A percentile compares a stretch with the other conserved stretches of the same genome.
Conservation (phyloP, 1,284 basidiomycete species). For the Cryptococcus jaspeensis region DNA sequence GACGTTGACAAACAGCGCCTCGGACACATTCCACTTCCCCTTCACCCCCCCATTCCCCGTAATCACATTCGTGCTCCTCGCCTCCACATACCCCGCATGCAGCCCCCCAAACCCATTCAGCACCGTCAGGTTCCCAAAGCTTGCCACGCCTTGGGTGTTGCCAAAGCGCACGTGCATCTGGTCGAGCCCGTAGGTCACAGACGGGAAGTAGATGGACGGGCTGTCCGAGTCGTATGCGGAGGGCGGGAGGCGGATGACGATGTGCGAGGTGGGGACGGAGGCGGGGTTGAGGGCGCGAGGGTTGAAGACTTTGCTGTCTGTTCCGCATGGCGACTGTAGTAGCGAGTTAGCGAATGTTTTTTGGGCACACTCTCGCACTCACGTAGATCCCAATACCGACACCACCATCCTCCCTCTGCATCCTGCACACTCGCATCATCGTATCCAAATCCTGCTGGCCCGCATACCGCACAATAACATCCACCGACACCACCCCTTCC, state of each 20-base stretch:
- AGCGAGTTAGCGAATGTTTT: background rate
- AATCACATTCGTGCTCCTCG: constrained; percentile 28
- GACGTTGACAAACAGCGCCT: constrained; percentile 41
- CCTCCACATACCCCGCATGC: constrained; percentile 33
- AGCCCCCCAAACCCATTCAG: constrained; percentile 36
- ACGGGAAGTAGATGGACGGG: constrained; percentile 22
- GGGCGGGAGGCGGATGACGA: constrained; percentile 43
- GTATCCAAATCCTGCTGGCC: constrained; percentile 23
- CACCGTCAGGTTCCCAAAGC: constrained; percentile 34
- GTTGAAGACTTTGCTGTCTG: constrained; percentile 37
- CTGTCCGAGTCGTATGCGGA: constrained; percentile 12
- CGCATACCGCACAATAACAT: constrained; percentile 41
- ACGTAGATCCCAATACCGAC: constrained; percentile 48
- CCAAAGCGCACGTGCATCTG: constrained; percentile 46
- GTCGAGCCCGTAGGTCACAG: constrained; percentile 30
- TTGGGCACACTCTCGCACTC: constrained; percentile 11
- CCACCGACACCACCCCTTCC: constrained; percentile 39
- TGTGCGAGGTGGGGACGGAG: constrained; percentile 35
- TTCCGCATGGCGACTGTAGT: constrained; percentile 33
- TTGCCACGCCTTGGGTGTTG: constrained; percentile 29
- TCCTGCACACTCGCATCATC: constrained; percentile 40
- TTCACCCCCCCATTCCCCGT: constrained; percentile 37
- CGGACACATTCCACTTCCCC: constrained; percentile 46
- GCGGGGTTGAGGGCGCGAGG: constrained; percentile 34
- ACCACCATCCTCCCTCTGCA: constrained; percentile 30